Percentiles rank a stretch among this genome's conserved stretches.
phyloP scores from a whole-genome alignment of 2,329 filamentous ascomycete species.

The Botryosphaeria dothidea region DNA sequence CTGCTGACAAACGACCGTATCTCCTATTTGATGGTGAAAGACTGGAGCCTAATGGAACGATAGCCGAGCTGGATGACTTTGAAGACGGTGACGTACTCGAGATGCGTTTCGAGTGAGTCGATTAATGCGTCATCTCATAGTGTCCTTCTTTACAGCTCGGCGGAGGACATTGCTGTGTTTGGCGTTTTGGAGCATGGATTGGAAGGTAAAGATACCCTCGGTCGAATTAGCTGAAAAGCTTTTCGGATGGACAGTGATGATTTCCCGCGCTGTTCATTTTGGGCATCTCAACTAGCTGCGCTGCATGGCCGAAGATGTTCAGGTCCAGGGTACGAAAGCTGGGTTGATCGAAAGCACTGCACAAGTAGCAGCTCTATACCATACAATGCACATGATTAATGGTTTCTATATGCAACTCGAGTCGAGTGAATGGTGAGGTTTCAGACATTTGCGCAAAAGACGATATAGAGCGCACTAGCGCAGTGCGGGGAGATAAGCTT shows the following conservation, averaged over 20 bases:
- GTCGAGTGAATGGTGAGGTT: not conserved
- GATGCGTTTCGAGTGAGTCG: conserved; percentile 31
- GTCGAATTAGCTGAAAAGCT: not conserved
- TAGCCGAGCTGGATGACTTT: conserved; percentile 34
- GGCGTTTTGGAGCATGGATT: not conserved
- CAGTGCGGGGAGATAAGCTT: conserved; percentile 20
- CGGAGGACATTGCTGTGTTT: not conserved
- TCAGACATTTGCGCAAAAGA: not conserved
- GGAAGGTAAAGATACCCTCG: not conserved
- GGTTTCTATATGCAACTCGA: no score
- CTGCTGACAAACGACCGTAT: conserved; percentile 27
- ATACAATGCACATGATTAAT: no score
- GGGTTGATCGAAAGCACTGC: no score
- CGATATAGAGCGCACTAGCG: not conserved
- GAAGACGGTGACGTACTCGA: conserved; percentile 40
- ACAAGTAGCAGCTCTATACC: no score
- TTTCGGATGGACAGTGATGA: not conserved
- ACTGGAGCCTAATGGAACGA: conserved; percentile 33
- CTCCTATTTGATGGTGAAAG: conserved; percentile 41
- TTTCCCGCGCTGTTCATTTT: not conserved
- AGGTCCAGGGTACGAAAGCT: no score
- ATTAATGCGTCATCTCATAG: not conserved
- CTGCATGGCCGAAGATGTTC: no score
- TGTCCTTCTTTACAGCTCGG: not conserved
- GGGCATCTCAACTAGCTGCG: no score